Conservation (phyloP, 352 stramenopile genomes). For the Globisporangium cylindrosporum region DNA sequence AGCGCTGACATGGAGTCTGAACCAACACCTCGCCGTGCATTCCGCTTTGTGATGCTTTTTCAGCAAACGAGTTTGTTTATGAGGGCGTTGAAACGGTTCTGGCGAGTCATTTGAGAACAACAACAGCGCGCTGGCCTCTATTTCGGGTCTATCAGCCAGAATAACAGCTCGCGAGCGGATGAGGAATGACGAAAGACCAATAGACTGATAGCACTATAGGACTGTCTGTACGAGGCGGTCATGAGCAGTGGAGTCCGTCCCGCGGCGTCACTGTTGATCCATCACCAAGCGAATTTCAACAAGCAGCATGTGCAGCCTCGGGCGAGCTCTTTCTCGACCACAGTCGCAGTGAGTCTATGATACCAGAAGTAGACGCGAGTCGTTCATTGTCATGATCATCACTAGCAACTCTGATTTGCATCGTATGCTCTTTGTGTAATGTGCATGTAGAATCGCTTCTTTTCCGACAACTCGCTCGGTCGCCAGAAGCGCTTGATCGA, state of each 20-base stretch:
- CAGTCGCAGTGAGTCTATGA: slow-evolving; percentile 29
- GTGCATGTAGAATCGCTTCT: slow-evolving; percentile 57
- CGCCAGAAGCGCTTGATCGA: slow-evolving; percentile 53
- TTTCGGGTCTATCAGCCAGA: background rate
- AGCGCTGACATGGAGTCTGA: slow-evolving; percentile 11
- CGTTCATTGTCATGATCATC: background rate
- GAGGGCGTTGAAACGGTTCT: slow-evolving; percentile 12
- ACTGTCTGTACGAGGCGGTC: background rate
- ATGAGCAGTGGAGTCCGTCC: slow-evolving; percentile 28
- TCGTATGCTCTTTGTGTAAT: background rate
- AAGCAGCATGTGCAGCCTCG: slow-evolving; percentile 24
- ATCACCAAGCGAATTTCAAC: slow-evolving; percentile 32
- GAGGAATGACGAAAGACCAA: background rate
- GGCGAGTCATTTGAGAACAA: background rate
- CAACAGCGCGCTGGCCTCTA: background rate
- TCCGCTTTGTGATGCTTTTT: background rate
- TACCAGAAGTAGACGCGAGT: background rate
- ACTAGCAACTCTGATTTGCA: background rate
- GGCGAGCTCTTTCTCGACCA: slow-evolving; percentile 32
- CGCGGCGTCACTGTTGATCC: slow-evolving; percentile 34
- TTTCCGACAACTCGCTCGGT: slow-evolving; percentile 64
- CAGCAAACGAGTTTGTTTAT: background rate
- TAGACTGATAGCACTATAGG: background rate
- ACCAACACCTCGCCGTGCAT: background rate
- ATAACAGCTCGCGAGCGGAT: background rate